Percentiles rank a stretch among this genome's conserved stretches.
Evolutionary conservation across 192 early-diverging fungal genomes (phyloP).

Genomic region (Chytriomyces sp.): DNA sequence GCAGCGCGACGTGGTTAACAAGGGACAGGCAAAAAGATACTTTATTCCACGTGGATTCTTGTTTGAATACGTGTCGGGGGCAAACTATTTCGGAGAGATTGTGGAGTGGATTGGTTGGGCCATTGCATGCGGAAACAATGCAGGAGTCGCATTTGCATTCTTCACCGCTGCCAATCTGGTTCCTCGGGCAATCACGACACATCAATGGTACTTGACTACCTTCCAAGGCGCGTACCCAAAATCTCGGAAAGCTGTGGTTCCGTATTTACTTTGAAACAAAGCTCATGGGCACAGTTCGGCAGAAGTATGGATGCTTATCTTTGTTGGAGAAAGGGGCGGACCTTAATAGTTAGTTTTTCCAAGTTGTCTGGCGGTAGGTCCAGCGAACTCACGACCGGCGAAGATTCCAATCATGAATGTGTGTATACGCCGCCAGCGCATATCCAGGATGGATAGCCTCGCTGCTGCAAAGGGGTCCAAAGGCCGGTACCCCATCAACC

Average conservation of each 20-base stretch:
- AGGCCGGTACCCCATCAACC: no score
- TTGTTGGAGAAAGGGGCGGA: no score
- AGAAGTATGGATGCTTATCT: no score
- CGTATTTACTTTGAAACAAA: slow-evolving; percentile 34
- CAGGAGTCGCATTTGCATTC: slow-evolving; percentile 29
- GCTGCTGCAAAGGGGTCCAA: no score
- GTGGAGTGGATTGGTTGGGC: slow-evolving; percentile 50
- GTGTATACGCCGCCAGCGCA: no score
- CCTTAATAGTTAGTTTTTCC: no score
- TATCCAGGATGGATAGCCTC: no score
- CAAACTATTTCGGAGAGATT: slow-evolving; percentile 46
- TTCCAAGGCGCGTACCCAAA: slow-evolving; percentile 40
- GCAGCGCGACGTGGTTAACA: background rate
- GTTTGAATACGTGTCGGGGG: slow-evolving; percentile 33
- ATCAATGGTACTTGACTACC: slow-evolving; percentile 38
- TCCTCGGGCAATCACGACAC: slow-evolving; percentile 36
- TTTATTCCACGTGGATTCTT: slow-evolving; percentile 31
- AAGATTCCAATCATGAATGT: no score
- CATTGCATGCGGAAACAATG: slow-evolving; percentile 13
- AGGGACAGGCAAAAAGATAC: slow-evolving; percentile 20
- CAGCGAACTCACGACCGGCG: no score
- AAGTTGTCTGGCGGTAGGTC: no score
- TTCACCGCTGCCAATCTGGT: slow-evolving; percentile 40
- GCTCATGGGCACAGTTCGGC: no score
- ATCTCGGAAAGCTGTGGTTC: slow-evolving; percentile 36